Evolutionary conservation across 2,329 filamentous ascomycete genomes (phyloP).

Genomic region (Hypoxylon sp.): DNA sequence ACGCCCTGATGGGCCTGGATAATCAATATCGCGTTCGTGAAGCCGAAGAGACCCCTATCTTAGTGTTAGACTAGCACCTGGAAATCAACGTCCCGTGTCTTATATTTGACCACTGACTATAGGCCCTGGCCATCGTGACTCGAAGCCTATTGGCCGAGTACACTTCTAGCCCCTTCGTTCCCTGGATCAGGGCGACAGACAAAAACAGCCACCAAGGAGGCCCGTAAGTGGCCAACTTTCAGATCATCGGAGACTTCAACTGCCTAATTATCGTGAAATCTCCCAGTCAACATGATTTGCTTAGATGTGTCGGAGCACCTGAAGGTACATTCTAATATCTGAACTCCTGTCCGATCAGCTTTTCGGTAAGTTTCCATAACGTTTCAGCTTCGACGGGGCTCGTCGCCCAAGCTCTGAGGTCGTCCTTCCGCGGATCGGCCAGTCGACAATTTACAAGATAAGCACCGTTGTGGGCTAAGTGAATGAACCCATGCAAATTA

Average conservation of each 20-base stretch:
- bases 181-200: neutral
- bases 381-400: slow-evolving; percentile 46
- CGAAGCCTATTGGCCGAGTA: neutral
- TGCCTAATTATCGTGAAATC: neutral
- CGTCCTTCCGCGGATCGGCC: slow-evolving; percentile 36
- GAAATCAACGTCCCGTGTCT: slow-evolving; percentile 24
- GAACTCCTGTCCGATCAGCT: slow-evolving; percentile 48
- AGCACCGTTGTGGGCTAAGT: slow-evolving; percentile 41
- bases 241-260: neutral
- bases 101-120: neutral
- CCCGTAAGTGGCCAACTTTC: neutral
- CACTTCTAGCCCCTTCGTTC: neutral
- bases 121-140: neutral
- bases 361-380: slow-evolving; percentile 50
- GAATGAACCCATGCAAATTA: neutral
- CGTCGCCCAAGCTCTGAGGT: slow-evolving; percentile 43
- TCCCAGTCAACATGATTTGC: neutral
- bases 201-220: neutral
- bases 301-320: neutral
- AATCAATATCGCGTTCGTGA: slow-evolving; percentile 25
- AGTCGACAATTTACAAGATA: slow-evolving; percentile 49
- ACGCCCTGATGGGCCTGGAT: neutral
- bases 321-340: slow-evolving; percentile 25
- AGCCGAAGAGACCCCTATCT: slow-evolving; percentile 21
- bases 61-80: neutral